phyloP scores from a whole-genome alignment of 495 filamentous ascomycete genomes.

The Tuber umbilicatum region DNA sequence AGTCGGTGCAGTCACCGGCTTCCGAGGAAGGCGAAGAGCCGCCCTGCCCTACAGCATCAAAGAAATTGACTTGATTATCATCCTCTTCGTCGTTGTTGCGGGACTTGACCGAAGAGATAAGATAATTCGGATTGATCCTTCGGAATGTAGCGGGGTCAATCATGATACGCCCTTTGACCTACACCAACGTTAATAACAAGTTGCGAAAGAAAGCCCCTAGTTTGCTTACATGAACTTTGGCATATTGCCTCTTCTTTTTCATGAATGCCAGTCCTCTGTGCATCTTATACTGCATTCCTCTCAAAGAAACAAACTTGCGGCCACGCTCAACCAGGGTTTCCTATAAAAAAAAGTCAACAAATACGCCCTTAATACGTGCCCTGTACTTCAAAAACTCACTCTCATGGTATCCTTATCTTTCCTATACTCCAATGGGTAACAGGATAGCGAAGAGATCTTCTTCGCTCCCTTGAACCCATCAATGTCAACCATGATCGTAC shows the following conservation, averaged over 20 bases:
- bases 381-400: conserved; percentile 12
- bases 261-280: conserved; percentile 77
- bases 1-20: conserved; percentile 51
- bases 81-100: conserved; percentile 66
- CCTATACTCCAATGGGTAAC: conserved; percentile 78
- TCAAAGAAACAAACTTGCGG: conserved; percentile 70
- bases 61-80: conserved; percentile 48
- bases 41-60: conserved; percentile 31
- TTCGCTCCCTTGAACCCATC: conserved; percentile 72
- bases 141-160: conserved; percentile 81
- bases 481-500: conserved; percentile 65
- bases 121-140: conserved; percentile 82
- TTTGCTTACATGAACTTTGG: conserved; percentile 55
- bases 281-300: conserved; percentile 79
- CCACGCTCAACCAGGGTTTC: conserved; percentile 72
- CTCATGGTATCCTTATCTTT: conserved; percentile 61
- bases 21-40: conserved; percentile 45
- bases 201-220: not conserved
- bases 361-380: not conserved
- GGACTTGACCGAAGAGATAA: conserved; percentile 68
- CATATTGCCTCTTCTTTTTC: conserved; percentile 71
- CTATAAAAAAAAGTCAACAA: conserved; percentile 36
- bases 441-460: conserved; percentile 70
- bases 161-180: conserved; percentile 88
- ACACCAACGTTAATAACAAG: conserved; percentile 36